Evolutionary conservation across 2,329 filamentous ascomycete species (phyloP).

Genomic region (Trichophyton simii): DNA sequence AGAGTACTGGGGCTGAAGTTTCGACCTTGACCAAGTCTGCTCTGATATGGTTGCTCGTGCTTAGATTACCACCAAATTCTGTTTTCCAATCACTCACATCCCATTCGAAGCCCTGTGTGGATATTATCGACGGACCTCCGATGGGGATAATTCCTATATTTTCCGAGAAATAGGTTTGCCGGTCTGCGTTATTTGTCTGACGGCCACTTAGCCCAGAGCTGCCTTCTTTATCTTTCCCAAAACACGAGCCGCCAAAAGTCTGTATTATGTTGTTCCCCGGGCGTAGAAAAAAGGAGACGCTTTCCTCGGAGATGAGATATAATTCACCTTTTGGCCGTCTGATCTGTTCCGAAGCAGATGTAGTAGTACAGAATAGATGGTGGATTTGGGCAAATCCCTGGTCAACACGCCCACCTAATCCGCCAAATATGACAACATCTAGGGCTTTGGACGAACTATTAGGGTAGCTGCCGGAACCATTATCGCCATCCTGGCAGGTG

Average conservation of each 20-base stretch:
- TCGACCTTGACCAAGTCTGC: conserved; percentile 48
- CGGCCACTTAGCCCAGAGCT: neutral
- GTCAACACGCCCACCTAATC: conserved; percentile 80
- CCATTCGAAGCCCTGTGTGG: conserved; percentile 75
- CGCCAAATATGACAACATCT: conserved; percentile 70
- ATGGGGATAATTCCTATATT: conserved; percentile 80
- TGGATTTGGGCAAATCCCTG: conserved; percentile 84
- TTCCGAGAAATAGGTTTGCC: conserved; percentile 48
- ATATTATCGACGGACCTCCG: conserved; percentile 64
- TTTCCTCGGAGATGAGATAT: conserved; percentile 70
- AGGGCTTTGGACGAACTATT: conserved; percentile 19
- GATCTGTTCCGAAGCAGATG: neutral
- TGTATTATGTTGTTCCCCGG: conserved; percentile 55
- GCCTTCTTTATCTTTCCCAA: neutral
- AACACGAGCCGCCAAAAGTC: conserved; percentile 38
- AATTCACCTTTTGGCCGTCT: conserved; percentile 40
- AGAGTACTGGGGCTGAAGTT: conserved; percentile 54
- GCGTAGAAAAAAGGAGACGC: conserved; percentile 69
- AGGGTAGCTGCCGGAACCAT: neutral
- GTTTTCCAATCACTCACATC: conserved; percentile 75
- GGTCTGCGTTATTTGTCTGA: neutral
- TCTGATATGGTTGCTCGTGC: conserved; percentile 69
- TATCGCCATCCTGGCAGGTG: conserved; percentile 4
- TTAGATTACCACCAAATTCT: conserved; percentile 58
- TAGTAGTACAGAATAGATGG: conserved; percentile 50